Evolutionary conservation across 495 filamentous ascomycete genomes (phyloP).

Genomic region (Penicillium steckii): DNA sequence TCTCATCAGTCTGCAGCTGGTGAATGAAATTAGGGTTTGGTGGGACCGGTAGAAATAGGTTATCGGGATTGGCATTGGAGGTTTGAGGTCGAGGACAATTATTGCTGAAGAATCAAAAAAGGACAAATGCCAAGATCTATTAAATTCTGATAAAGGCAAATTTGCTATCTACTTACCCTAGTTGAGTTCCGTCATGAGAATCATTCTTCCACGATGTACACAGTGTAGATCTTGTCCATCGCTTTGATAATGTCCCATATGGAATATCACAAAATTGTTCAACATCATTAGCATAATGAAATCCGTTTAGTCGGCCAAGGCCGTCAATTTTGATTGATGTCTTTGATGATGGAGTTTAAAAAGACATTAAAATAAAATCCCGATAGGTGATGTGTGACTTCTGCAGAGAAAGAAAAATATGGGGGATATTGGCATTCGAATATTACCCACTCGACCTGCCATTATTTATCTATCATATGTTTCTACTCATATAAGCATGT

Average conservation of each 20-base stretch:
- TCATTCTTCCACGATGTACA: slow-evolving; percentile 9
- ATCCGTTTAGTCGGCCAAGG: slow-evolving; percentile 7
- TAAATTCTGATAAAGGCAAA: neutral
- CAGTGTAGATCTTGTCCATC: slow-evolving; percentile 11
- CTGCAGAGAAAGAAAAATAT: no score
- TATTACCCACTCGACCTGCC: no score
- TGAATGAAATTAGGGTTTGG: slow-evolving; percentile 6
- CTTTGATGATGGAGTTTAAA: slow-evolving; percentile 3
- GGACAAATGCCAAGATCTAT: no score
- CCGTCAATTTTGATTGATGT: slow-evolving; percentile 1
- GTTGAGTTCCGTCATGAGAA: slow-evolving; percentile 14
- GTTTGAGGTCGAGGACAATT: slow-evolving; percentile 7
- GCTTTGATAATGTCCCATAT: slow-evolving; percentile 9
- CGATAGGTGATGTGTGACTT: no score
- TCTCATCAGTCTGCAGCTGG: slow-evolving; percentile 3
- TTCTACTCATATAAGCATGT: no score
- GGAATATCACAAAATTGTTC: slow-evolving; percentile 15
- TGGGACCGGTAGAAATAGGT: slow-evolving; percentile 11
- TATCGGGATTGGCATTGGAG: slow-evolving; percentile 5
- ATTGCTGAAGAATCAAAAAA: slow-evolving; percentile 1
- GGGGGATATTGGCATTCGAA: no score
- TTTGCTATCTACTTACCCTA: slow-evolving; percentile 2
- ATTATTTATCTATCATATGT: no score
- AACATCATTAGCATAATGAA: slow-evolving; percentile 8
- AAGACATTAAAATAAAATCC: slow-evolving; percentile 12